These are phyloP conservation scores for Pleurotus giganteus DNA, from an alignment of 768 basidiomycete species.

Conservation along the genomic window DNA sequence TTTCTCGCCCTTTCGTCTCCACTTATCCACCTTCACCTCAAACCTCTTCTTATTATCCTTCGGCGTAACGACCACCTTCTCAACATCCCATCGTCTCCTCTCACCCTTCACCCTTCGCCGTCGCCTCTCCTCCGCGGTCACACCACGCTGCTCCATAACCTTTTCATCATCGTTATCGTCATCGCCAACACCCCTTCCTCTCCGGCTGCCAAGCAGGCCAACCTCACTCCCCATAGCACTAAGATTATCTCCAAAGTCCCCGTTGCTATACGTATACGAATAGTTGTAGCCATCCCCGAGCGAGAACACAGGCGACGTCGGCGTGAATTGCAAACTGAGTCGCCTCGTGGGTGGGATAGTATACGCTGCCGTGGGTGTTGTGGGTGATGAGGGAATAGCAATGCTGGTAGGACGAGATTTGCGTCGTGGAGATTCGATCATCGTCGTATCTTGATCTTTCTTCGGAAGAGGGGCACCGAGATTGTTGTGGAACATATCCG, in stretches of 20 bases:
- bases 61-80: constrained; percentile 13
- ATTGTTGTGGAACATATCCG: constrained; percentile 22
- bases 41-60: constrained; percentile 1
- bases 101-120: constrained; percentile 24
- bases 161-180: constrained; percentile 19
- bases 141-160: constrained; percentile 39
- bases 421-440: constrained; percentile 12
- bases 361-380: constrained; percentile 23
- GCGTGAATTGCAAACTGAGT: constrained; percentile 67
- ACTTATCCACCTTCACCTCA: constrained; percentile 4
- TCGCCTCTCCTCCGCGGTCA: constrained; percentile 36
- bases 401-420: constrained; percentile 40
- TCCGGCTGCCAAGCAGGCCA: neutral
- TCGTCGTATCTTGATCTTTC: constrained; percentile 4
- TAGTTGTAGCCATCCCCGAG: constrained; percentile 2
- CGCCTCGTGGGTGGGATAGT: constrained; percentile 34
- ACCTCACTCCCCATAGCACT: constrained; percentile 7
- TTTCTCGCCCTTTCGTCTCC: neutral
- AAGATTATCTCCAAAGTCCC: constrained; percentile 8
- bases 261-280: constrained; percentile 1
- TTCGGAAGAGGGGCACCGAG: neutral
- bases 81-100: constrained; percentile 23
- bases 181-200: constrained; percentile 1
- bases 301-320: constrained; percentile 41
- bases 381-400: constrained; percentile 30